Conservation (phyloP, 768 basidiomycete species). For the Tylopilus balloui region DNA sequence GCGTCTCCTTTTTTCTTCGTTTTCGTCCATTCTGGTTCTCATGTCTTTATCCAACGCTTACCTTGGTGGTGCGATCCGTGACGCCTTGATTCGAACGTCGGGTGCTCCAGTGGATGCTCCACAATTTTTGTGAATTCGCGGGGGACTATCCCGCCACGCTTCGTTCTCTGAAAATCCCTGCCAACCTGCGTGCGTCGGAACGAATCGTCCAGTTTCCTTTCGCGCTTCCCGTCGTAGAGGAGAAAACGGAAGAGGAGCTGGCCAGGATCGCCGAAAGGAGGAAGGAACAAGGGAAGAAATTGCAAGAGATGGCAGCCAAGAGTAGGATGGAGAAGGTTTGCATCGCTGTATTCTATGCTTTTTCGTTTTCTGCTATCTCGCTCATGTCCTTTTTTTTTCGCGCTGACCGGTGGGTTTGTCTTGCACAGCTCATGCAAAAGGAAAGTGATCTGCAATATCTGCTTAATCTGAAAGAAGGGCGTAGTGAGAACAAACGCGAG, state of each 20-base stretch:
- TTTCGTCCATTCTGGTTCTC: not conserved
- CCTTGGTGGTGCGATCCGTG: not conserved
- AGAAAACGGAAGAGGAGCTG: slow-evolving; percentile 91
- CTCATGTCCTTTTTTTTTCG: not conserved
- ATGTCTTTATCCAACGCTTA: not conserved
- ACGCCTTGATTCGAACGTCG: not conserved
- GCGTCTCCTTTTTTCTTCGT: slow-evolving; percentile 21
- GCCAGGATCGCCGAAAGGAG: slow-evolving; percentile 71
- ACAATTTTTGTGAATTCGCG: slow-evolving; percentile 80
- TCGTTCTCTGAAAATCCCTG: slow-evolving; percentile 63
- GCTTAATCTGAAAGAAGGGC: slow-evolving; percentile 57
- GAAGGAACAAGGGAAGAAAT: slow-evolving; percentile 78
- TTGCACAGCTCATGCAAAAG: slow-evolving; percentile 66
- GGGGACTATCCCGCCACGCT: slow-evolving; percentile 69
- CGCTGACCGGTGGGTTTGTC: not conserved
- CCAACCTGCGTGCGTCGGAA: slow-evolving; percentile 56
- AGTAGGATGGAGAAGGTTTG: slow-evolving; percentile 79
- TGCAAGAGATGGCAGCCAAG: slow-evolving; percentile 90
- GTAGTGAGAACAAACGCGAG: slow-evolving; percentile 60
- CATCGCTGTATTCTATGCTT: not conserved
- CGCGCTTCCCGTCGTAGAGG: slow-evolving; percentile 52
- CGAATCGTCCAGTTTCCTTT: slow-evolving; percentile 89
- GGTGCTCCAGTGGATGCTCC: slow-evolving; percentile 78
- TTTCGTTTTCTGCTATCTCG: too few species aligned
- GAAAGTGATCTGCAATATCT: slow-evolving; percentile 70